Evolutionary conservation across 225 moss, liverwort and hornwort genomes (phyloP).

Genomic region (Rhytidiadelphus loreus): DNA sequence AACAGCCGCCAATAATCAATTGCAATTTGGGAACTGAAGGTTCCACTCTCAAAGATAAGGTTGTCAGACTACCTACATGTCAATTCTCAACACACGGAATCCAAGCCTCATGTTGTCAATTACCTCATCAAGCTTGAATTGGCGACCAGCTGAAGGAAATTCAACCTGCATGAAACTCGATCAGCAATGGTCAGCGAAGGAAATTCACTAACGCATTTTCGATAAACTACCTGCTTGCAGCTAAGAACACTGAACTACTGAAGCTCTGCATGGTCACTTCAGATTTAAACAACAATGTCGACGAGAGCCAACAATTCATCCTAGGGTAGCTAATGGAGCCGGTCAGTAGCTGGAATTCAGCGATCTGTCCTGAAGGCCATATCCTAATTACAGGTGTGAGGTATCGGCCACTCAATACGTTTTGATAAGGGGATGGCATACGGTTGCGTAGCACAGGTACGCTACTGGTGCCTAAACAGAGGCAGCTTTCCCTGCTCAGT

Average conservation of each 20-base stretch:
- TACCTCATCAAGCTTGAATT: neutral
- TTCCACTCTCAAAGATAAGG: neutral
- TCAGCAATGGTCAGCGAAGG: neutral
- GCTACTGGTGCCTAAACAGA: neutral
- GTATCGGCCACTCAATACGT: constrained; percentile 10
- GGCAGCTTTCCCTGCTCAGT: constrained; percentile 5
- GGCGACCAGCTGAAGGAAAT: neutral
- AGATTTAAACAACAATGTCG: neutral
- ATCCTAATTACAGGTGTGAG: neutral
- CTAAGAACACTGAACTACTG: neutral
- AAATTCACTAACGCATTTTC: neutral
- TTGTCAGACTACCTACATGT: neutral
- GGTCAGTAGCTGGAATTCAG: neutral
- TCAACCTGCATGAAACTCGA: neutral
- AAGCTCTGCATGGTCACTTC: neutral
- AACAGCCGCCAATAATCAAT: neutral
- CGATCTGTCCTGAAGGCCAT: neutral
- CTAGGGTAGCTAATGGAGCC: neutral
- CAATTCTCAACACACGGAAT: neutral
- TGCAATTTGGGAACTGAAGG: neutral
- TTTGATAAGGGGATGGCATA: neutral
- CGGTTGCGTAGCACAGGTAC: neutral
- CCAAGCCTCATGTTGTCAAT: neutral
- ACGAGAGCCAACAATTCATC: neutral
- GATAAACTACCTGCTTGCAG: neutral